Evolutionary conservation across 371 early-diverging fungal genomes (phyloP).

Genomic region (Chytridiales sp.): DNA sequence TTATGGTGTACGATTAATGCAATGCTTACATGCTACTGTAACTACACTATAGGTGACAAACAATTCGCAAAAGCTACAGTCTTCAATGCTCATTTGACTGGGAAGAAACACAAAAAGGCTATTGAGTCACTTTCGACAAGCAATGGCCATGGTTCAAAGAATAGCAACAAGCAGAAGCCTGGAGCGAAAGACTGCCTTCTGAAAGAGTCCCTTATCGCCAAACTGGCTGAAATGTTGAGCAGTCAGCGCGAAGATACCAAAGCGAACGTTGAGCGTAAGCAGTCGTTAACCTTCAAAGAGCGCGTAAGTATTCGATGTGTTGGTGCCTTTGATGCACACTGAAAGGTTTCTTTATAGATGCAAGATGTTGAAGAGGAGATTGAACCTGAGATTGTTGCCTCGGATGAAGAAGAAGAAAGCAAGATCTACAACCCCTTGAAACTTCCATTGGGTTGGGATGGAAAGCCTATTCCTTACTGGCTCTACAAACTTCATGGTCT

Average conservation of each 20-base stretch:
- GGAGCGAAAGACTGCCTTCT: slow-evolving; percentile 23
- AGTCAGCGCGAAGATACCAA: slow-evolving; percentile 75
- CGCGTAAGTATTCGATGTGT: slow-evolving; percentile 43
- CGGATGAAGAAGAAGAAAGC: slow-evolving; percentile 79
- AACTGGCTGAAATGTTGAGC: slow-evolving; percentile 60
- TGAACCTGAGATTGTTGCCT: slow-evolving; percentile 56
- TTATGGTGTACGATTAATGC: too few relatives aligned
- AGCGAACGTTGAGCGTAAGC: slow-evolving; percentile 88
- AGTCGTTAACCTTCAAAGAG: slow-evolving; percentile 89
- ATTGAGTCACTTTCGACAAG: slow-evolving; percentile 51
- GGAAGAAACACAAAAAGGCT: slow-evolving; percentile 88
- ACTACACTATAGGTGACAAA: slow-evolving; percentile 70
- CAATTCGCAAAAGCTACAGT: slow-evolving; percentile 83
- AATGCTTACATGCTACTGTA: too few relatives aligned
- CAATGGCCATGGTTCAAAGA: too few relatives aligned
- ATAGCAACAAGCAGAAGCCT: too few relatives aligned
- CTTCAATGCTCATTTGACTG: slow-evolving; percentile 79
- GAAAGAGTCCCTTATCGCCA: slow-evolving; percentile 64
- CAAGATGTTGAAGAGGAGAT: slow-evolving; percentile 77
- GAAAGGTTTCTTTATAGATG: background rate
- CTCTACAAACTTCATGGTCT: slow-evolving; percentile 96
- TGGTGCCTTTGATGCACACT: too few relatives aligned
- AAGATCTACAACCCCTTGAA: slow-evolving; percentile 97
- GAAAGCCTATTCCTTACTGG: slow-evolving; percentile 99
- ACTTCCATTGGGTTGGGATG: slow-evolving; percentile 97